Evolutionary conservation across 179 eudicot genomes (phyloP), one percentile per base, ranked within the genome.

Genomic region (Pouteria campechiana): DNA sequence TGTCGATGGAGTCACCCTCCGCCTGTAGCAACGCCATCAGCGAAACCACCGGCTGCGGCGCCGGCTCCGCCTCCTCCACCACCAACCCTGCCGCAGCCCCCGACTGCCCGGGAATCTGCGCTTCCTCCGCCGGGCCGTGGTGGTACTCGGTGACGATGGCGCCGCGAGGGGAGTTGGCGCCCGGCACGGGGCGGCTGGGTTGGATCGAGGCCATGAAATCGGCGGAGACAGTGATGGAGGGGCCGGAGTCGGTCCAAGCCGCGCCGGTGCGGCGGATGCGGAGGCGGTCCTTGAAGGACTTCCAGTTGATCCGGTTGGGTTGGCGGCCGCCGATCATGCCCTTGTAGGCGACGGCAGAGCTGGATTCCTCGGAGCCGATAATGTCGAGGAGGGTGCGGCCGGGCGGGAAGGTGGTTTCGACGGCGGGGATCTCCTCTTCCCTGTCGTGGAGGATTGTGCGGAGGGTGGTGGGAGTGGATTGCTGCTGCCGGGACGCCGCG

Each of bases 11-110:
- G 17, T 74, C 76, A n/a, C 63, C 64, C 50, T 71, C 79, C 48
- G 46, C 57, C 60, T 72, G 70, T 55, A 76, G 46, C 54, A 79
- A 59, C 23, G 69, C 73, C 89, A 76, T 79, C 61, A 79, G 35
- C 3, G 80, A 79, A 73, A 79, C 70, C 42, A 48, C 46, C 4
- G 64, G 68, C 37, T 47, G 33, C 39, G 17, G 38, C n/a, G 23
- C 34, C 7, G 9, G 73, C 7, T 32, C 58, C 7, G 41, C 65
- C 0, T 49, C 65, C 9, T 52, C 68, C 17, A n/a, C 47, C 7
- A 21, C 27, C 14, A 30, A 60, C 27, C 10, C 28, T 36, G 15
- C 68, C 1, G 34, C 52, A 10, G 25, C 50, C 25, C 29, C 60
- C 6, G 45, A 44, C 39, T 54, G 31, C 3, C 3, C 47, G 31